phyloP scores from a whole-genome alignment of 208 protist species.

The Leishmania guyanensis region DNA sequence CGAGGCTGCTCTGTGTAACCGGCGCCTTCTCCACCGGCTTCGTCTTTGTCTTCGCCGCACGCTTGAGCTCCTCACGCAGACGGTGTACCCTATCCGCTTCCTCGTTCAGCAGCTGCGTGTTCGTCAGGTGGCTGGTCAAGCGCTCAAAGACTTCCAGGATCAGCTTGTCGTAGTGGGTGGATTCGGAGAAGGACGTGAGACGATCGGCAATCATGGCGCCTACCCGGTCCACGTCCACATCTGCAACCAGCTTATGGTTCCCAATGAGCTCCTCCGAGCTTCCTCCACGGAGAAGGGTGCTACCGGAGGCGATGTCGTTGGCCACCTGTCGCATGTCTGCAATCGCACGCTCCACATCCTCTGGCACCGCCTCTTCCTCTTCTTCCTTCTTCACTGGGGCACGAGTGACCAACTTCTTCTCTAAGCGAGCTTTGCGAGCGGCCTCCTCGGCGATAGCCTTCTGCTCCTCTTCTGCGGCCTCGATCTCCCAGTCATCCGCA shows the following conservation, averaged over 20 bases:
- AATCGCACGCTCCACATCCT: slow-evolving; percentile 57
- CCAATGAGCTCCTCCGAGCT: slow-evolving; percentile 39
- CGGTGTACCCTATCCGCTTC: slow-evolving; percentile 50
- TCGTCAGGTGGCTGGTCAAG: slow-evolving; percentile 50
- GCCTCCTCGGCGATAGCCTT: slow-evolving; percentile 53
- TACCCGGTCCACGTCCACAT: slow-evolving; percentile 42
- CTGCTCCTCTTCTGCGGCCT: slow-evolving; percentile 68
- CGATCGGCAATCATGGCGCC: slow-evolving; percentile 65
- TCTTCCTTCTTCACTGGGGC: slow-evolving; percentile 48
- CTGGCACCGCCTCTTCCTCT: slow-evolving; percentile 48
- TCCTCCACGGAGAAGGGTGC: slow-evolving; percentile 36
- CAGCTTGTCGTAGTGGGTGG: slow-evolving; percentile 52
- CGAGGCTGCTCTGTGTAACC: slow-evolving; percentile 28
- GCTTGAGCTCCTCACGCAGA: slow-evolving; percentile 52
- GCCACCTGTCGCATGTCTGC: slow-evolving; percentile 61
- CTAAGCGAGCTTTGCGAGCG: slow-evolving; percentile 41
- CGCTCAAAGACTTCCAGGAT: slow-evolving; percentile 53
- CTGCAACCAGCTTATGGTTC: slow-evolving; percentile 36
- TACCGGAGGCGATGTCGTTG: slow-evolving; percentile 43
- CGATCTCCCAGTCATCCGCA: slow-evolving; percentile 86
- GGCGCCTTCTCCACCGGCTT: slow-evolving; percentile 32
- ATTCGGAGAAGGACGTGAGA: slow-evolving; percentile 40
- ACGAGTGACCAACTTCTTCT: slow-evolving; percentile 72
- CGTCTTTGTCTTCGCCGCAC: slow-evolving; percentile 40
- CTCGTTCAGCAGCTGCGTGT: slow-evolving; percentile 39